Evolutionary conservation across 169 alveolate species (phyloP).

Genomic region (Cyclospora cayetanensis): DNA sequence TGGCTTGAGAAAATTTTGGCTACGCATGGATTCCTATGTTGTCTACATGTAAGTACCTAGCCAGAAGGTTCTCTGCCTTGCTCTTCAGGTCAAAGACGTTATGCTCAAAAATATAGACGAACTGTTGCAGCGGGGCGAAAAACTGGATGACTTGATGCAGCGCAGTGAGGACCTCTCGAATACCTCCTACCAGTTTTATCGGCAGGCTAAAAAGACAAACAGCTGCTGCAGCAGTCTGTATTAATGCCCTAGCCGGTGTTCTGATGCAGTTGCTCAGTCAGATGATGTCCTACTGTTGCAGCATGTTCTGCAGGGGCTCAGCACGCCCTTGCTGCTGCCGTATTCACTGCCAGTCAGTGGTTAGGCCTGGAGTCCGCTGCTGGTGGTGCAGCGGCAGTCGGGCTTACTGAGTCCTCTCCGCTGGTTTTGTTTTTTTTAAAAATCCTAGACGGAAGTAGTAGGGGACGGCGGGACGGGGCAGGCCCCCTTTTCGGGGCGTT

Average conservation of each 20-base stretch:
- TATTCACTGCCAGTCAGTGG: too few species aligned
- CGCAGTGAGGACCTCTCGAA: conserved; percentile 87
- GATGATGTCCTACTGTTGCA: not conserved
- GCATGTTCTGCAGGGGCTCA: too few species aligned
- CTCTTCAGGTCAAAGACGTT: conserved; percentile 77
- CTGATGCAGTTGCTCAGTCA: not conserved
- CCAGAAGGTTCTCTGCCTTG: not conserved
- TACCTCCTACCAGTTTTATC: conserved; percentile 84
- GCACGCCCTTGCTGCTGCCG: too few species aligned
- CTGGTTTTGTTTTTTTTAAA: too few species aligned
- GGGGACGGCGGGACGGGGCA: too few species aligned
- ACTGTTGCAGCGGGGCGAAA: conserved; percentile 94
- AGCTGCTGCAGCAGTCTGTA: conserved; percentile 91
- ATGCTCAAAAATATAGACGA: conserved; percentile 85
- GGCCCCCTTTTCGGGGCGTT: too few species aligned
- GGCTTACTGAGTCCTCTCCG: too few species aligned
- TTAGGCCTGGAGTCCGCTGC: not conserved
- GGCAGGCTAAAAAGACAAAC: conserved; percentile 92
- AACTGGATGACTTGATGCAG: conserved; percentile 93
- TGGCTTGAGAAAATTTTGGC: not conserved
- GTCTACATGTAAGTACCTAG: not conserved
- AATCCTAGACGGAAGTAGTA: too few species aligned
- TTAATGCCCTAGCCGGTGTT: not conserved
- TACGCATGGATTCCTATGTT: not conserved
- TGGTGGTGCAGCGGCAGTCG: too few species aligned